Evolutionary conservation across 805 yeast species (phyloP).

Genomic region (Cyberlindnera lachancei): DNA sequence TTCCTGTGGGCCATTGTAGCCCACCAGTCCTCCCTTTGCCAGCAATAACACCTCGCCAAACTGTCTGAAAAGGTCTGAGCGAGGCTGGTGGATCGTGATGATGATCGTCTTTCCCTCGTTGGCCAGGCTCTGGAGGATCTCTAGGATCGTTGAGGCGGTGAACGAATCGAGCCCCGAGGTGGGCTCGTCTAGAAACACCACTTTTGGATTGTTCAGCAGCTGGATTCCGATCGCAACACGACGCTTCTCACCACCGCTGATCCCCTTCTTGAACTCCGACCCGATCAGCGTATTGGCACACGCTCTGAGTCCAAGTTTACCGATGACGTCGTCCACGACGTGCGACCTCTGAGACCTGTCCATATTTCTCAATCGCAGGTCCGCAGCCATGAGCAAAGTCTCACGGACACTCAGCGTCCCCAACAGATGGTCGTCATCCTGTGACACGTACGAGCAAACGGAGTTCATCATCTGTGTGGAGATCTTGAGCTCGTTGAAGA

Average conservation of each 20-base stretch:
- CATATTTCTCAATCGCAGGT: constrained; percentile 47
- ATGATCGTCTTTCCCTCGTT: constrained; percentile 62
- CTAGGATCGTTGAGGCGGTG: constrained; percentile 65
- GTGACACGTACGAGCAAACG: constrained; percentile 72
- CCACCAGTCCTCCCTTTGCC: constrained; percentile 72
- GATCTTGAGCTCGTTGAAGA: constrained; percentile 34
- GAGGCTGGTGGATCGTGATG: constrained; percentile 80
- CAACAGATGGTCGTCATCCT: constrained; percentile 69
- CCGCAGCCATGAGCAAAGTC: constrained; percentile 67
- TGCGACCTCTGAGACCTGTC: constrained; percentile 34
- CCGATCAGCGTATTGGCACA: constrained; percentile 74
- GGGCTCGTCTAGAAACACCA: constrained; percentile 77
- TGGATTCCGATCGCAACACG: constrained; percentile 81
- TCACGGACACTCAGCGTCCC: constrained; percentile 73
- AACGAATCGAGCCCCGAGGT: constrained; percentile 84
- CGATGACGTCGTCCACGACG: constrained; percentile 50
- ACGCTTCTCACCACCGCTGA: constrained; percentile 78
- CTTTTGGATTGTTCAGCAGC: constrained; percentile 62
- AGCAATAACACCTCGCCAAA: constrained; percentile 71
- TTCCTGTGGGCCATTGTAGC: constrained; percentile 56
- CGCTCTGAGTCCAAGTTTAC: constrained; percentile 60
- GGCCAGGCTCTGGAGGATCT: constrained; percentile 52
- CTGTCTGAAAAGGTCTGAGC: constrained; percentile 53
- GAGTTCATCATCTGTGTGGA: constrained; percentile 31
- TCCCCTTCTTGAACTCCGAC: constrained; percentile 55